Conservation (phyloP, 2,329 filamentous ascomycete genomes). For the Calonectria hongkongensis region DNA sequence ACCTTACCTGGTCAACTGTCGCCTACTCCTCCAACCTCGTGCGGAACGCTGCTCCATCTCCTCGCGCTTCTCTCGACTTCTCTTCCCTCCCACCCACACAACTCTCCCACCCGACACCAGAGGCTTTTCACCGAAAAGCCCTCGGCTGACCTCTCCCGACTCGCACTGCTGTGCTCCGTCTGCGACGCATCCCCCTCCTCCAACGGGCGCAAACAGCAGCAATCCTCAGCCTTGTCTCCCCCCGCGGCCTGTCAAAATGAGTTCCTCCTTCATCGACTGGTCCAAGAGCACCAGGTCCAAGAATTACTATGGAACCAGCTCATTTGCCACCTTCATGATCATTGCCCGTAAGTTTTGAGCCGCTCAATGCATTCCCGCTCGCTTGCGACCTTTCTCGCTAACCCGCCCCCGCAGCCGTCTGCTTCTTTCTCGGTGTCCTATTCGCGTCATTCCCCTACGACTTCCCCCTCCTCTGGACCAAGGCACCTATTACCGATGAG, state of each 20-base stretch:
- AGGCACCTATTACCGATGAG: constrained; percentile 75
- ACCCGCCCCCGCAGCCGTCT: constrained; percentile 76
- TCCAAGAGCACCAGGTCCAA: constrained; percentile 75
- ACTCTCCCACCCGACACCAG: constrained; percentile 32
- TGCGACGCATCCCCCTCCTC: constrained; percentile 23
- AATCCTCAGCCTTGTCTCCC: constrained; percentile 38
- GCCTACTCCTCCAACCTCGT: constrained; percentile 30
- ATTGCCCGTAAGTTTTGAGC: constrained; percentile 84
- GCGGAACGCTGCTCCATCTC: constrained; percentile 41
- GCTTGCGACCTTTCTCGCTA: constrained; percentile 21
- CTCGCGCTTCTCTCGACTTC: constrained; percentile 28
- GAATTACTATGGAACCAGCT: constrained; percentile 76
- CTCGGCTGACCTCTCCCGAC: background rate
- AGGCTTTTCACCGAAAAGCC: constrained; percentile 27
- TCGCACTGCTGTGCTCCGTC: constrained; percentile 26
- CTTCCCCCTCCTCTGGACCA: constrained; percentile 90
- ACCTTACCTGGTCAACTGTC: constrained; percentile 41
- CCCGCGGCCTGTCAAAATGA: constrained; percentile 52
- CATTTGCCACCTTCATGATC: constrained; percentile 98
- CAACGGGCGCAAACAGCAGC: constrained; percentile 32
- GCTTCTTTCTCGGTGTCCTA: constrained; percentile 98
- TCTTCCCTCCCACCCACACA: constrained; percentile 30
- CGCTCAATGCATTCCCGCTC: constrained; percentile 22
- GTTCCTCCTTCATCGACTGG: constrained; percentile 68
- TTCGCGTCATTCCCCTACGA: constrained; percentile 98